Conservation (phyloP, 2,329 filamentous ascomycete species). For the Fusarium xylarioides region DNA sequence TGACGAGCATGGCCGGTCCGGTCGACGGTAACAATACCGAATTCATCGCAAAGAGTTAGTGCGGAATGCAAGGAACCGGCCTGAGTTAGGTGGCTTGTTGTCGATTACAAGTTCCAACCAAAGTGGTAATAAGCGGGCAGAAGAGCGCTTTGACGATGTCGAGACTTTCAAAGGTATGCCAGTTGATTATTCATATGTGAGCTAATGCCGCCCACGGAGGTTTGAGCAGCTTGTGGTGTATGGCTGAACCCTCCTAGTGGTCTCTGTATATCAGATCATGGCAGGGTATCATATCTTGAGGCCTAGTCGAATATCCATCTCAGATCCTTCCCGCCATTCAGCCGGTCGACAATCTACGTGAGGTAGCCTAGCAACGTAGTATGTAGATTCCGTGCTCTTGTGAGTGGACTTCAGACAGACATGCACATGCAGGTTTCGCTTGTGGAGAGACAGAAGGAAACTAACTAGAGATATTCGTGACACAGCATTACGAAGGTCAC, state of each 20-base stretch:
- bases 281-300: neutral
- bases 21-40: conserved; percentile 7
- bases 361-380: neutral
- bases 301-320: neutral
- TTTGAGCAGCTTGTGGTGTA: neutral
- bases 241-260: neutral
- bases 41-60: neutral
- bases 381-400: neutral
- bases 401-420: neutral
- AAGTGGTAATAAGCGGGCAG: neutral
- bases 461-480: neutral
- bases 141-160: conserved; percentile 5
- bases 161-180: neutral
- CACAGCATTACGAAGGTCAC: neutral
- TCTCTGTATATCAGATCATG: conserved; percentile 6
- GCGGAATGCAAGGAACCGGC: conserved; percentile 20
- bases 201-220: neutral
- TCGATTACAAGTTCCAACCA: neutral
- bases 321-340: conserved; percentile 16
- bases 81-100: neutral
- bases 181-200: neutral
- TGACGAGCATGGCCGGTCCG: conserved; percentile 32
- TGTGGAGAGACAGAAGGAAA: neutral
- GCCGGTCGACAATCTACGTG: neutral
- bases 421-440: neutral